phyloP scores from a whole-genome alignment of 192 early-diverging fungal genomes.

The Coemansia sp. region DNA sequence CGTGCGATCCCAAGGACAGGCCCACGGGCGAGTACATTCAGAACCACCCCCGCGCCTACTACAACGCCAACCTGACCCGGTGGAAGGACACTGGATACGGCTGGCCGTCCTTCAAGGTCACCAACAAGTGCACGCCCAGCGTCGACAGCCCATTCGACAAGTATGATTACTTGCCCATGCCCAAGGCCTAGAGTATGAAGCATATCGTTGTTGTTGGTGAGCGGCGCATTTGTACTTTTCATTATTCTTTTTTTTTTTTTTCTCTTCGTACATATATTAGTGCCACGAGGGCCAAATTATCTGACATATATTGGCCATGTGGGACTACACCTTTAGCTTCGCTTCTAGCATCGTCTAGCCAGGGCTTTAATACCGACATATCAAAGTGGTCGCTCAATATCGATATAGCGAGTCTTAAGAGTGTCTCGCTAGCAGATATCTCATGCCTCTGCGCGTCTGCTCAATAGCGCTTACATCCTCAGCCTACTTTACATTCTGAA shows the following conservation, averaged over 20 bases:
- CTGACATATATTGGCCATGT: background rate
- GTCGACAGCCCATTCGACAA: constrained; percentile 26
- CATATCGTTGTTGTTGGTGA: background rate
- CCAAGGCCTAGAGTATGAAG: constrained; percentile 5
- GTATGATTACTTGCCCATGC: constrained; percentile 38
- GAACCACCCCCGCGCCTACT: constrained; percentile 58
- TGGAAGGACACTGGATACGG: constrained; percentile 56
- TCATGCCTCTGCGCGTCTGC: too few species aligned
- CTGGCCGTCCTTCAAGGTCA: constrained; percentile 53
- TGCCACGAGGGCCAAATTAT: background rate
- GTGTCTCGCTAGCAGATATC: too few species aligned
- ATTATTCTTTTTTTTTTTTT: background rate
- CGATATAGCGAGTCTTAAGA: too few species aligned
- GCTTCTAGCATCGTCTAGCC: too few species aligned
- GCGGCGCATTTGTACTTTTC: background rate
- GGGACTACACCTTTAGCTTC: too few species aligned
- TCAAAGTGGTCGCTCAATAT: too few species aligned
- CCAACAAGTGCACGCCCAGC: constrained; percentile 46
- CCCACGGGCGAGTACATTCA: constrained; percentile 61
- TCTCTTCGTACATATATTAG: background rate
- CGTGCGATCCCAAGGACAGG: constrained; percentile 59
- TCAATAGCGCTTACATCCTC: too few species aligned
- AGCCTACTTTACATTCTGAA: too few species aligned
- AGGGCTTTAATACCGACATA: too few species aligned
- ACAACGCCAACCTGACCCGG: constrained; percentile 51